Percentiles rank a stretch among this genome's conserved stretches.
Conservation (phyloP, 2,329 filamentous ascomycete genomes). For the Fonsecaea pedrosoi region DNA sequence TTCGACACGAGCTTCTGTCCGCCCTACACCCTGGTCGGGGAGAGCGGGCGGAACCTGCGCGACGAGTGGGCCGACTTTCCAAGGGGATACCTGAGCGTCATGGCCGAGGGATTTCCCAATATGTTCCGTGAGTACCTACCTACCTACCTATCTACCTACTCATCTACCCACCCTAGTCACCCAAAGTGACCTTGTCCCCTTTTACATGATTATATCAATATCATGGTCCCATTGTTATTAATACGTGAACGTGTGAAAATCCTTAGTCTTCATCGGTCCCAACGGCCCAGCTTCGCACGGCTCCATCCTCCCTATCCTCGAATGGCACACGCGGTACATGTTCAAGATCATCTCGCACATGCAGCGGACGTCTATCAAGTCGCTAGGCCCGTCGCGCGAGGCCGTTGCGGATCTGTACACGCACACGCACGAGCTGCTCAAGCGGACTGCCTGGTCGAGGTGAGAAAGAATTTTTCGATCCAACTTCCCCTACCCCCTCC, state of each 20-base stretch:
- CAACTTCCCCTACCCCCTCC: too few relatives aligned
- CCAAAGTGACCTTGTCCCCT: background rate
- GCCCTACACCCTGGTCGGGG: conserved; percentile 28
- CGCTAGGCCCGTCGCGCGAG: conserved; percentile 2
- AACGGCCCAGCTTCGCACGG: conserved; percentile 40
- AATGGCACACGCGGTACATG: conserved; percentile 37
- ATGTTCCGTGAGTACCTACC: conserved; percentile 22
- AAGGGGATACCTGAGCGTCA: conserved; percentile 41
- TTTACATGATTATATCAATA: too few relatives aligned
- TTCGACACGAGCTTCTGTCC: conserved; percentile 45
- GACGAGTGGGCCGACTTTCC: conserved; percentile 41
- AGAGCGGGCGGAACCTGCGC: conserved; percentile 38
- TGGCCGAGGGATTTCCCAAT: conserved; percentile 26
- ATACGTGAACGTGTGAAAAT: too few relatives aligned
- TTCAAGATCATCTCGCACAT: conserved; percentile 40
- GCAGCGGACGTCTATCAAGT: conserved; percentile 34
- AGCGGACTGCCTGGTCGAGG: conserved; percentile 18
- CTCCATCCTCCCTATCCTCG: conserved; percentile 38
- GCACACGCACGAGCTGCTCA: conserved; percentile 18
- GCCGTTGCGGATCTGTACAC: conserved; percentile 11
- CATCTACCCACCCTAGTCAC: too few relatives aligned
- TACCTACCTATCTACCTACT: too few relatives aligned
- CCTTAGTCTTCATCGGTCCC: conserved; percentile 28
- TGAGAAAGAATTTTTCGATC: background rate
- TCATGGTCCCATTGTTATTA: too few relatives aligned